Conservation (phyloP, 2,329 filamentous ascomycete genomes). For the Colletotrichum sp. region DNA sequence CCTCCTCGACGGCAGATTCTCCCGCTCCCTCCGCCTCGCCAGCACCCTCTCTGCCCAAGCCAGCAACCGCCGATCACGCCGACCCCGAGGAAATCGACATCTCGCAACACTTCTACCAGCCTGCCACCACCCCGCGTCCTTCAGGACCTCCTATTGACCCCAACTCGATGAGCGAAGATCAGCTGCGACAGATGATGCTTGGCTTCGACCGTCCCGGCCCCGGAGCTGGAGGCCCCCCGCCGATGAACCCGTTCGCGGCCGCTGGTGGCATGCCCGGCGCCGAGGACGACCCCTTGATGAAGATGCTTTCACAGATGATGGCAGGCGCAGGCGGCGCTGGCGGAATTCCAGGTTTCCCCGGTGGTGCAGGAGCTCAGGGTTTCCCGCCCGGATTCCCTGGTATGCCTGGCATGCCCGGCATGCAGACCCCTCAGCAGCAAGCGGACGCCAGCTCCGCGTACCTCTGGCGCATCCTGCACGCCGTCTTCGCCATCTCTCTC, state of each 20-base stretch:
- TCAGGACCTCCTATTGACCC: conserved; percentile 32
- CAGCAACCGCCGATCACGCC: conserved; percentile 42
- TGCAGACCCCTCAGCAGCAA: conserved; percentile 37
- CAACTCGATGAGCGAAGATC: conserved; percentile 56
- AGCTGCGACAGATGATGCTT: conserved; percentile 70
- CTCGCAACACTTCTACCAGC: conserved; percentile 73
- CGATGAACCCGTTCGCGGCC: conserved; percentile 26
- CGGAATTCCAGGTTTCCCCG: conserved; percentile 18
- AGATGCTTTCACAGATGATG: conserved; percentile 79
- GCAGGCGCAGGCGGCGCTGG: conserved; percentile 38
- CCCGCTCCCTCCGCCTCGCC: conserved; percentile 25
- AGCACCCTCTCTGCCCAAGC: conserved; percentile 32
- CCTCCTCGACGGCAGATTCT: conserved; percentile 4
- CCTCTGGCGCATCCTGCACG: conserved; percentile 77
- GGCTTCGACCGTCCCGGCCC: conserved; percentile 50
- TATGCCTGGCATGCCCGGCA: conserved; percentile 33
- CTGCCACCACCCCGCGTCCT: conserved; percentile 33
- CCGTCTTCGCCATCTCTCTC: conserved; percentile 71
- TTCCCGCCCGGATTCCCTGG: conserved; percentile 37
- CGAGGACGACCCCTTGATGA: conserved; percentile 53
- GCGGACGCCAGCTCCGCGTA: conserved; percentile 39
- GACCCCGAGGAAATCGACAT: conserved; percentile 83
- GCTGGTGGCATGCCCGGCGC: conserved; percentile 39
- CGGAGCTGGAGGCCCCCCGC: conserved; percentile 24
- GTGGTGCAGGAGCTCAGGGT: conserved; percentile 31